These are phyloP conservation scores for Xylaria digitata DNA, from an alignment of 2,329 filamentous ascomycete genomes.

Conservation along the genomic window DNA sequence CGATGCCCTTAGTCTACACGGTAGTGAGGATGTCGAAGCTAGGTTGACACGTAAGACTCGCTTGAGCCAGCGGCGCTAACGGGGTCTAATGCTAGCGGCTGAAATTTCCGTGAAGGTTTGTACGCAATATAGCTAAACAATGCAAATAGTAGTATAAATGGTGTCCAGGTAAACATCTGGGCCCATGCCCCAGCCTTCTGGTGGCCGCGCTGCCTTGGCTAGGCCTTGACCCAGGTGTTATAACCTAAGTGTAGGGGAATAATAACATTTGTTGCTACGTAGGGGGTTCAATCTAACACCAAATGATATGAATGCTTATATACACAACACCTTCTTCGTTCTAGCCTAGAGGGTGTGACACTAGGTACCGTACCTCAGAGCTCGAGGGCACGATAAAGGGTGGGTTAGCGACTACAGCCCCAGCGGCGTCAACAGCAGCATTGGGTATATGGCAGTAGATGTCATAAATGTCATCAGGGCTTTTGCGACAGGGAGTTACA, in stretches of 20 bases:
- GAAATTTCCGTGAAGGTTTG: constrained; percentile 4
- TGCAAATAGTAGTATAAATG: background rate
- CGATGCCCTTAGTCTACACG: background rate
- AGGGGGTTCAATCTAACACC: too few relatives aligned
- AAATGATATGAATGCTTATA: too few relatives aligned
- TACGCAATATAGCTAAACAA: constrained; percentile 1
- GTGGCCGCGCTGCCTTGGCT: constrained; percentile 4
- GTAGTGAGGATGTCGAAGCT: constrained; percentile 5
- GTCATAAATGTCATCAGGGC: background rate
- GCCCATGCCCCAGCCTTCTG: constrained; percentile 4
- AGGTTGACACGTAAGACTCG: constrained; percentile 11
- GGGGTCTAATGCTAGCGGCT: background rate
- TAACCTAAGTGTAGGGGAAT: too few relatives aligned
- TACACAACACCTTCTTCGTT: too few relatives aligned
- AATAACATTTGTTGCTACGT: too few relatives aligned
- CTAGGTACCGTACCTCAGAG: background rate
- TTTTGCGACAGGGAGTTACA: background rate
- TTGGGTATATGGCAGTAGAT: background rate
- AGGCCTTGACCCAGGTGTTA: too few relatives aligned
- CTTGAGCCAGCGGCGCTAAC: background rate
- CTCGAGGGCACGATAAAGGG: constrained; percentile 1
- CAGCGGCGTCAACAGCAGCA: background rate
- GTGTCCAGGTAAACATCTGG: constrained; percentile 11
- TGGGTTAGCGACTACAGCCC: background rate
- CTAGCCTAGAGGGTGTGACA: too few relatives aligned